Percentiles rank a stretch among this genome's conserved stretches.
These are phyloP conservation scores for Inosperma sp. DNA, from an alignment of 768 basidiomycete genomes.

Conservation along the genomic window DNA sequence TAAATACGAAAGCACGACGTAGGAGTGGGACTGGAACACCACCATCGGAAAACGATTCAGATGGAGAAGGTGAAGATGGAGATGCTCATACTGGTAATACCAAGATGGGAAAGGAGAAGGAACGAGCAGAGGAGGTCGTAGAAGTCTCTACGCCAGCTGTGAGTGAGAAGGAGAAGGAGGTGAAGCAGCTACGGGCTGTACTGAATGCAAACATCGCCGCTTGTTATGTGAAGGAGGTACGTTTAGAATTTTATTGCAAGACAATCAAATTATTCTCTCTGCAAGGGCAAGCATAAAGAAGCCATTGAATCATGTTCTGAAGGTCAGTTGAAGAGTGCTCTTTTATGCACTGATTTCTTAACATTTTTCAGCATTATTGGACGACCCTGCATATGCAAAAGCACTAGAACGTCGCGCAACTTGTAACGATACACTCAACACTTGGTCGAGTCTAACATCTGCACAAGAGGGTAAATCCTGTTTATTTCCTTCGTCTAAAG, in stretches of 20 bases:
- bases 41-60: slow-evolving; percentile 8
- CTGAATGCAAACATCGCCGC: slow-evolving; percentile 87
- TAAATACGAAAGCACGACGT: no score
- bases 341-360: background rate
- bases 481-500: background rate
- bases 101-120: slow-evolving; percentile 1
- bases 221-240: slow-evolving; percentile 74
- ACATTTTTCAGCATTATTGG: slow-evolving; percentile 59
- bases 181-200: slow-evolving; percentile 46
- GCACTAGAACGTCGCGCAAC: slow-evolving; percentile 84
- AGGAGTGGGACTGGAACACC: background rate
- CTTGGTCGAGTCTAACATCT: slow-evolving; percentile 78
- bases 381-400: slow-evolving; percentile 83
- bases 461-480: slow-evolving; percentile 72
- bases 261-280: slow-evolving; percentile 7
- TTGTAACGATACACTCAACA: slow-evolving; percentile 73
- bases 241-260: slow-evolving; percentile 19
- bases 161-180: slow-evolving; percentile 18
- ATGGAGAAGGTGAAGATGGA: slow-evolving; percentile 10
- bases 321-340: slow-evolving; percentile 37
- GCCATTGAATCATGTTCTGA: slow-evolving; percentile 78
- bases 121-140: slow-evolving; percentile 7
- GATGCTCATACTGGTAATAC: background rate
- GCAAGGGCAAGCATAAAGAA: slow-evolving; percentile 71
- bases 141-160: slow-evolving; percentile 22